Conservation (phyloP, 1,284 basidiomycete genomes). For the Ceratobasidium sp. region DNA sequence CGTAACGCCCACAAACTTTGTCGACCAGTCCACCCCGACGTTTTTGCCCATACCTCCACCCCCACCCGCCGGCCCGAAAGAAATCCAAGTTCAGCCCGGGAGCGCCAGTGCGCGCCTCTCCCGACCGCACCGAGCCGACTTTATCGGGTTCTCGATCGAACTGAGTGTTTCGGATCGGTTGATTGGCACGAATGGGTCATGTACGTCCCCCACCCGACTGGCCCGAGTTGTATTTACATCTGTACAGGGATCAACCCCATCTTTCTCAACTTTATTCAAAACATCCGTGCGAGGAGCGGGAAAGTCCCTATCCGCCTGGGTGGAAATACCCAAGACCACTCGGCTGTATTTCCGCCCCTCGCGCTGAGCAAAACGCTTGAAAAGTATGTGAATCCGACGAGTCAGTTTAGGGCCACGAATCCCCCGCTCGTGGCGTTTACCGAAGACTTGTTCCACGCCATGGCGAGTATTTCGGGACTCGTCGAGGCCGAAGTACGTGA, state of each 20-base stretch:
- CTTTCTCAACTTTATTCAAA: constrained; percentile 23
- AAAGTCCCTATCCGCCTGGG: constrained; percentile 68
- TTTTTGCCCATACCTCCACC: not conserved
- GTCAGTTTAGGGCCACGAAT: constrained; percentile 48
- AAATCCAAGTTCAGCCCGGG: constrained; percentile 8
- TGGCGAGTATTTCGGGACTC: constrained; percentile 17
- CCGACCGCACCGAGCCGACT: constrained; percentile 15
- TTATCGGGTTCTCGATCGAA: constrained; percentile 25
- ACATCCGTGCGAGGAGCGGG: constrained; percentile 57
- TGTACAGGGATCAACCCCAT: constrained; percentile 13
- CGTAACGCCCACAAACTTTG: constrained; percentile 11
- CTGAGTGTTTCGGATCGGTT: constrained; percentile 23
- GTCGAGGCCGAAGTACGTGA: constrained; percentile 7
- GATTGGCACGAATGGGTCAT: constrained; percentile 17
- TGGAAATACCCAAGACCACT: constrained; percentile 75
- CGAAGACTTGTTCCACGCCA: constrained; percentile 21
- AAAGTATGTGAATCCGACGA: constrained; percentile 55
- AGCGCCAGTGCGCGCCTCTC: constrained; percentile 14
- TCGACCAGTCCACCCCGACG: constrained; percentile 9
- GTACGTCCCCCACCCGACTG: not conserved
- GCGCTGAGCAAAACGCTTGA: constrained; percentile 57
- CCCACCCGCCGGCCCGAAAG: constrained; percentile 16
- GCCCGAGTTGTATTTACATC: not conserved
- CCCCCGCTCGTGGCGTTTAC: constrained; percentile 19
- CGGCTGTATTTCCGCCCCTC: constrained; percentile 55